Evolutionary conservation across 441 rosid genomes (phyloP).

Genomic region (Pelargonium fulgidum): DNA sequence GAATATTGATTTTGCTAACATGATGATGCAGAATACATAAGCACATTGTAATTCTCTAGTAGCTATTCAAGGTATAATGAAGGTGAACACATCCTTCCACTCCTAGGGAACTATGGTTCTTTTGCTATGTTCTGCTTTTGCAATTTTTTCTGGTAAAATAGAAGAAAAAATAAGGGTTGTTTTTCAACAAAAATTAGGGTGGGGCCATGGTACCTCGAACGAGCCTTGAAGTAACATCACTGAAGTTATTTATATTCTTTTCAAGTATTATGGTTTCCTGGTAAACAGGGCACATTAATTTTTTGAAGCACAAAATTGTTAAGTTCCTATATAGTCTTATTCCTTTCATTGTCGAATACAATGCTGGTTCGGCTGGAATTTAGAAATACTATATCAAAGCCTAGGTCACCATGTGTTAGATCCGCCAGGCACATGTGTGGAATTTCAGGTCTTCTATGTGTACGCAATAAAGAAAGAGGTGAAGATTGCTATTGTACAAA

Average conservation of each 20-base stretch:
- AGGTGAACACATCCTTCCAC: constrained; percentile 5
- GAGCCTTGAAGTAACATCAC: neutral
- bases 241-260: neutral
- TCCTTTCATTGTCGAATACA: no score
- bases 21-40: neutral
- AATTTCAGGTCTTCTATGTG: constrained; percentile 3
- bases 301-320: neutral
- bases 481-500: neutral
- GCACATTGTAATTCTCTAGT: neutral
- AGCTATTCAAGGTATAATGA: constrained; percentile 4
- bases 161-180: neutral
- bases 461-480: neutral
- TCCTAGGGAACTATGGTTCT: neutral
- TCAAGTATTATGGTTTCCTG: constrained; percentile 1
- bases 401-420: no score
- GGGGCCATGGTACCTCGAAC: constrained; percentile 1
- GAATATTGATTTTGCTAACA: neutral
- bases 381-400: no score
- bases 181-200: neutral
- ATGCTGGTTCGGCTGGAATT: no score
- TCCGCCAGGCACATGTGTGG: constrained; percentile 2
- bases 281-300: constrained; percentile 12
- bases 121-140: neutral
- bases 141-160: neutral
- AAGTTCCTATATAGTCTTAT: neutral